Percentiles rank a stretch among this genome's conserved stretches.
Evolutionary conservation across 352 stramenopile genomes (phyloP).

Genomic region (Thalassiosira oceanica): DNA sequence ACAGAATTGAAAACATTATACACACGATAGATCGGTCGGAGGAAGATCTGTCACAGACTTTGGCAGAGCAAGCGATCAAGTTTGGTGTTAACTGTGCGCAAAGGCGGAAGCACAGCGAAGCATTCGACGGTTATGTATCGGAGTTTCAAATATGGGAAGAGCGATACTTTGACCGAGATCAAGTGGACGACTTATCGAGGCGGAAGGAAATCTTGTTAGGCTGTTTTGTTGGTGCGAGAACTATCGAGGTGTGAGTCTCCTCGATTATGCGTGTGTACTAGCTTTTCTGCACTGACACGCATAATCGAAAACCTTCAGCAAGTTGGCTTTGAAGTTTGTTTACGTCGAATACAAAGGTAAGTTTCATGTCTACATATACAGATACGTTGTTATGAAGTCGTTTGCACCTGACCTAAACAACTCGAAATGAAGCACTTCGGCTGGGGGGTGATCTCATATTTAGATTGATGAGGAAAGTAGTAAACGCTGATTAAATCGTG

Average conservation of each 20-base stretch:
- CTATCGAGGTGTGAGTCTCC: too few relatives aligned
- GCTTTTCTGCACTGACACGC: too few relatives aligned
- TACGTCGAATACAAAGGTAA: conserved; percentile 77
- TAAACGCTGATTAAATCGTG: too few relatives aligned
- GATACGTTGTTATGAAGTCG: too few relatives aligned
- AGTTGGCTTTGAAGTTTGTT: conserved; percentile 70
- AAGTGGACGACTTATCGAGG: conserved; percentile 21
- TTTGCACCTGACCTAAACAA: too few relatives aligned
- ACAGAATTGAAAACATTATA: conserved; percentile 7
- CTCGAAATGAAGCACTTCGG: too few relatives aligned
- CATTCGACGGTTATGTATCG: conserved; percentile 71
- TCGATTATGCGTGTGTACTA: too few relatives aligned
- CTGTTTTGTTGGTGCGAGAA: conserved; percentile 72
- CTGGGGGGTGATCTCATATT: conserved; percentile 79
- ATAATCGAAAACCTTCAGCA: conserved; percentile 1
- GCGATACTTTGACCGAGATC: conserved; percentile 18
- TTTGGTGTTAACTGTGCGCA: conserved; percentile 33
- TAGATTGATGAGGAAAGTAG: conserved; percentile 61
- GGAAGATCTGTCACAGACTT: conserved; percentile 15
- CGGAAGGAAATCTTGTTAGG: conserved; percentile 66
- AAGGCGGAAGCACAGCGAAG: conserved; percentile 45
- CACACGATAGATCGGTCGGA: background rate
- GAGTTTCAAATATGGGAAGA: conserved; percentile 69
- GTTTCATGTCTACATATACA: too few relatives aligned
- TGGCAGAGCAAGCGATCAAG: conserved; percentile 32